Percentiles rank a stretch among this genome's conserved stretches.
Conservation (phyloP, 1,284 basidiomycete species). For the Microbotryum saponariae region DNA sequence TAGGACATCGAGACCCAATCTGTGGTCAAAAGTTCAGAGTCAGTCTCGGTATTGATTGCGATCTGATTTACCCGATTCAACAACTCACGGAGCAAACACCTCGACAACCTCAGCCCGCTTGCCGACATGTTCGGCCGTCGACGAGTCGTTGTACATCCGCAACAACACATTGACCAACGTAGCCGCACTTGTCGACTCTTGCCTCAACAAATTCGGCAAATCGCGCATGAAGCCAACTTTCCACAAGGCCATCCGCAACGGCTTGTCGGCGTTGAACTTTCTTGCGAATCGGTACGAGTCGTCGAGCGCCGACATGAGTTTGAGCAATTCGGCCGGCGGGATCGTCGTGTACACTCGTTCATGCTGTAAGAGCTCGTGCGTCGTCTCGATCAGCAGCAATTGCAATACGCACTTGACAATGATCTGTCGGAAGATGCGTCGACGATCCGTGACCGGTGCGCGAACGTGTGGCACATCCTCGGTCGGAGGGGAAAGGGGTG, state of each 20-base stretch:
- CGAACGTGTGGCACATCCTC: neutral
- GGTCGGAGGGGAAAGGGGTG: constrained; percentile 56
- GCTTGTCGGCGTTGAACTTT: constrained; percentile 97
- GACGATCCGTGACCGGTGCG: constrained; percentile 54
- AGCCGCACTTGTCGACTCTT: constrained; percentile 93
- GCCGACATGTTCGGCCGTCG: constrained; percentile 66
- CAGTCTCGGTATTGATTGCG: neutral
- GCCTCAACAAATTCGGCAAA: constrained; percentile 92
- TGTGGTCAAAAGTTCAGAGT: constrained; percentile 37
- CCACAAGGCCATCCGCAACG: constrained; percentile 92
- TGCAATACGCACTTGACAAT: constrained; percentile 99
- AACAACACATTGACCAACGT: constrained; percentile 88
- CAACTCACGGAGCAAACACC: constrained; percentile 78
- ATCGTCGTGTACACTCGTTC: constrained; percentile 87
- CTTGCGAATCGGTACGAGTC: constrained; percentile 96
- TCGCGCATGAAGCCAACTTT: constrained; percentile 99
- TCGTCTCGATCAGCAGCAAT: constrained; percentile 92
- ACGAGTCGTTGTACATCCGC: constrained; percentile 88
- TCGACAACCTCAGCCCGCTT: constrained; percentile 76
- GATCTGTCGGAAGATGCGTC: constrained; percentile 94
- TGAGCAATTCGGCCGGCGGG: constrained; percentile 83
- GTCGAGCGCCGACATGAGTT: constrained; percentile 88
- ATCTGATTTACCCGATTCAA: constrained; percentile 7
- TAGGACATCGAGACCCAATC: constrained; percentile 81
- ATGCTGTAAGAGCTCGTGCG: constrained; percentile 89